These are phyloP conservation scores for Amanita jacksonii DNA, from an alignment of 768 basidiomycete genomes.

Conservation along the genomic window DNA sequence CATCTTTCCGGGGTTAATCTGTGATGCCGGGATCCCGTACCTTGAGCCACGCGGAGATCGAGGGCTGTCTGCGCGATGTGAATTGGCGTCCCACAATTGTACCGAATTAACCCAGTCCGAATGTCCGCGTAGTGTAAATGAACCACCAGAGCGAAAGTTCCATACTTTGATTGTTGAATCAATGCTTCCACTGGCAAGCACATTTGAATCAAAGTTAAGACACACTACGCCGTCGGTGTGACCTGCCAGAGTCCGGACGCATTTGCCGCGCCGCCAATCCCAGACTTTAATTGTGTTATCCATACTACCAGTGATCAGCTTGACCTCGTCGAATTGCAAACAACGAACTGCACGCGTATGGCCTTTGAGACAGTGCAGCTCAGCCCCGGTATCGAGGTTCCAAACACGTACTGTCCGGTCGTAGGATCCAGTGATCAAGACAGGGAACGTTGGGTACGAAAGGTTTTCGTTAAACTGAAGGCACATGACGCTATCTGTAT, in stretches of 20 bases:
- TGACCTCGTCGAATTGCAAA: constrained; percentile 91
- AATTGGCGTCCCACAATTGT: constrained; percentile 93
- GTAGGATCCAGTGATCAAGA: constrained; percentile 96
- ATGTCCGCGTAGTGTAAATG: constrained; percentile 90
- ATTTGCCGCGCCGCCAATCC: constrained; percentile 89
- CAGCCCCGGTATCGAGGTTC: constrained; percentile 89
- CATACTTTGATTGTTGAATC: constrained; percentile 94
- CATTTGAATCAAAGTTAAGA: constrained; percentile 84
- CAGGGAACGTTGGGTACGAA: constrained; percentile 75
- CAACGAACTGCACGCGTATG: constrained; percentile 89
- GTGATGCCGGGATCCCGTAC: too few relatives aligned
- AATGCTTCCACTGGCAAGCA: constrained; percentile 87
- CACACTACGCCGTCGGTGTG: constrained; percentile 90
- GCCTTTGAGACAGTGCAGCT: constrained; percentile 76
- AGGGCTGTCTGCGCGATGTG: too few relatives aligned
- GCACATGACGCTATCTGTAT: constrained; percentile 96
- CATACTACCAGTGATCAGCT: constrained; percentile 95
- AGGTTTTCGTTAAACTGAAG: constrained; percentile 88
- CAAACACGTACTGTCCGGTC: constrained; percentile 91
- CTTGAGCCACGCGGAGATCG: too few relatives aligned
- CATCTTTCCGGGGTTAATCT: constrained; percentile 83
- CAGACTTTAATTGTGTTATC: constrained; percentile 92
- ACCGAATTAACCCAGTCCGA: constrained; percentile 96
- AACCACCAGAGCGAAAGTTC: constrained; percentile 87
- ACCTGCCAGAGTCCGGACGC: constrained; percentile 79